Base-by-base conservation (phyloP, 352 stramenopile genomes). In the Phytophthora pinifolia region DNA sequence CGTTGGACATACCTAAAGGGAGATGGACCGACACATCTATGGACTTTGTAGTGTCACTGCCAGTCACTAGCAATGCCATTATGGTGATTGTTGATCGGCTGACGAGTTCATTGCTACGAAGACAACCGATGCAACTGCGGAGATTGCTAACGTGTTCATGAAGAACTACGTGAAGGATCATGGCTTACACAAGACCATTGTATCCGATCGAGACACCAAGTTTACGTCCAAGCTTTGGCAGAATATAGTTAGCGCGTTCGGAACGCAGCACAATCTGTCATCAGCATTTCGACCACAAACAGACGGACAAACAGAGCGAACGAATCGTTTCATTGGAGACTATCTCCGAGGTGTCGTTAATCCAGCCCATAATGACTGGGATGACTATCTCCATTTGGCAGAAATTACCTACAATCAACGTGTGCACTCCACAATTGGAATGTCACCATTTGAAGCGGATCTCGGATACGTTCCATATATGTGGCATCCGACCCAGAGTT, bases 11-110 rank as follows among this genome's bases (percentile, higher is more conserved):
- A 32, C 51, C 41, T 38, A 12, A 9, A 22, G 53, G 44, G 13
- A 48, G 45, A 43, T 59, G 36, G 44, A 13, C 45, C 13, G 54
- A 62, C 10, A 54, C 49, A 31, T 59, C 41, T 3, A 59, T 65
- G 41, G 47, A 54, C 13, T 58, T 59, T 18, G 8, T 65, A 5
- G 25, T 58, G 9, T 43, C 54, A 12, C n/a, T n/a, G n/a, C n/a
- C n/a, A n/a, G n/a, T n/a, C n/a, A n/a, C n/a, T n/a, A n/a, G n/a
- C n/a, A n/a, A 54, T 54, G 22, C 34, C 6, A 54, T 54, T 25
- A 54, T 54, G 35, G 33, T 54, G 3, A 54, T 54, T n/a, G 46
- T 45, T 4, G 46, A 54, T 15, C 33, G 46, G 2, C 20, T 54
- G 22, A 48, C 5, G 15, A 37, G 10, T 37, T 37, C 10, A 14